Evolutionary conservation across 139 green algal species (phyloP).

Genomic region (Closterium sp.): DNA sequence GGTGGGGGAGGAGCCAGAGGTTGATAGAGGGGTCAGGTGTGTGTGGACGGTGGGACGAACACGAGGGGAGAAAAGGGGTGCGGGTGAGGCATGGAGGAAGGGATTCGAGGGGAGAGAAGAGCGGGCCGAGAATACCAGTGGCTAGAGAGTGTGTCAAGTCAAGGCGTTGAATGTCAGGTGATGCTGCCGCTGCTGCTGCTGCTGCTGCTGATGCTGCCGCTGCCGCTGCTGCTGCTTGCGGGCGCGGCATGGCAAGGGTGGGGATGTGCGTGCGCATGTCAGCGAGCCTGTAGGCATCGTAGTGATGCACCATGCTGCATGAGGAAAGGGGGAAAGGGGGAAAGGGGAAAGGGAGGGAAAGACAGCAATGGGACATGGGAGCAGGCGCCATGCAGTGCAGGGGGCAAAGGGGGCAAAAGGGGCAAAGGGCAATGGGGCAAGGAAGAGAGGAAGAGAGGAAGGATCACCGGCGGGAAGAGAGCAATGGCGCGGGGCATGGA

Average conservation of each 20-base stretch:
- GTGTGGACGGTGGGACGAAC: background rate
- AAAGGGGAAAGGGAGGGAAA: background rate
- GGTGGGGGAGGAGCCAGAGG: background rate
- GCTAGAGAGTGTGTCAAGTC: background rate
- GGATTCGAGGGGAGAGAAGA: background rate
- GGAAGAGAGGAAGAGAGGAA: background rate
- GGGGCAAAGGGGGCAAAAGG: background rate
- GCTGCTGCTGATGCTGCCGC: background rate
- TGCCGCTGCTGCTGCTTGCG: background rate
- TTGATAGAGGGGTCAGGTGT: background rate
- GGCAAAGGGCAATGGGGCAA: background rate
- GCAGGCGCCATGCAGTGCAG: background rate
- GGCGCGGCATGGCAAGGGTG: too few species aligned
- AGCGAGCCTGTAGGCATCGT: background rate
- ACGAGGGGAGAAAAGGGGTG: background rate
- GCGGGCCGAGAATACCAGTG: background rate
- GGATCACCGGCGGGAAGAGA: too few species aligned
- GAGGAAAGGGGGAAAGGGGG: background rate
- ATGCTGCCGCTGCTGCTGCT: background rate
- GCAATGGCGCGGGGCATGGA: too few species aligned
- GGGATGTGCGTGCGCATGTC: background rate
- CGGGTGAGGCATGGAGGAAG: background rate
- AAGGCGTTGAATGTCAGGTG: background rate
- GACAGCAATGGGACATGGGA: background rate
- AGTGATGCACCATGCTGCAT: background rate